Evolutionary conservation across 306 rosid genomes (phyloP), one percentile per base, ranked within the genome.

Genomic region (Trifolium pratense): DNA sequence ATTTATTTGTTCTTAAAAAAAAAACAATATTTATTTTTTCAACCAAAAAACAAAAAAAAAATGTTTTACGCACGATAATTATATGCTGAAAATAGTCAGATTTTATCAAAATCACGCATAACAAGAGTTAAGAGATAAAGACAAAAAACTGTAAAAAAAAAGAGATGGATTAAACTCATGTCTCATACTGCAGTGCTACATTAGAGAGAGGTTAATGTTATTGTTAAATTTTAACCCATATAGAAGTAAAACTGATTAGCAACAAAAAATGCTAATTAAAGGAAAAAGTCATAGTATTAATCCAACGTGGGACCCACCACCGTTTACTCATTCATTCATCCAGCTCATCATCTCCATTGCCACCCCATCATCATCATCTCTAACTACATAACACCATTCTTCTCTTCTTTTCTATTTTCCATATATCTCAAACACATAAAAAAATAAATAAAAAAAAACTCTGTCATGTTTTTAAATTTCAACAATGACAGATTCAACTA

Each of bases 231-330:
- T 32, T 17, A 39, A 23, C 43, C 65, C n/a, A n/a, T n/a, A 52
- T 51, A 32, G 15, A 52, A 60, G 15, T 29, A 45, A 45, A 74
- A 74, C 52, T 21, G 79, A 63, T 20, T 14, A 48, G 16, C 15
- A 29, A 56, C 16, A 16, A 55, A 55, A 71, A 55, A 16, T 3
- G 60, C 60, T 58, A 79, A 3, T 59, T 48, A 8, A 36, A 15
- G 49, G 16, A 51, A 75, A 51, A 79, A 82, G 39, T 75, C 72
- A 42, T 26, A 67, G 76, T 6, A 65, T 3, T 36, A 0, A 37
- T 77, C 78, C 71, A 60, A 63, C 89, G 66, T 87, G 97, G 97
- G 94, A 87, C 94, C 88, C 92, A 84, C 83, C 84, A 80, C 83
- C 78, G 76, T 86, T 86, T 84, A 34, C 76, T 56, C 2, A 56